A percentile compares a stretch with the other conserved stretches of the same genome.
phyloP scores from a whole-genome alignment of 495 filamentous ascomycete species.

The Trichoderma erinaceum region DNA sequence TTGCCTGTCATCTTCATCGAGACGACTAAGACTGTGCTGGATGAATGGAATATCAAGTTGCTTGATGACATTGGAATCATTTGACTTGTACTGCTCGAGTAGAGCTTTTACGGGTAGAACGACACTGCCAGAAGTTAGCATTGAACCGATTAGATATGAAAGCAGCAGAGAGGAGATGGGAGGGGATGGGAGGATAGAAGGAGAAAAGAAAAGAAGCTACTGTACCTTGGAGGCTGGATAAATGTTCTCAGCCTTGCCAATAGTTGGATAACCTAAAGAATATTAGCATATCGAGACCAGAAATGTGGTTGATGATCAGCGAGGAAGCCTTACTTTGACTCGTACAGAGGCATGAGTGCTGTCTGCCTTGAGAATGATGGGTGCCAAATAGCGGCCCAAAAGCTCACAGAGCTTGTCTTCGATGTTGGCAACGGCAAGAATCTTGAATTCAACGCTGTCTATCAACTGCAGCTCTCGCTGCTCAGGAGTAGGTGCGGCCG shows the following conservation, averaged over 20 bases:
- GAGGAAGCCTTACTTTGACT: slow-evolving; percentile 55
- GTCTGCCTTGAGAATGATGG: slow-evolving; percentile 75
- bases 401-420: slow-evolving; percentile 72
- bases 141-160: slow-evolving; percentile 14
- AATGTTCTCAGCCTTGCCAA: slow-evolving; percentile 57
- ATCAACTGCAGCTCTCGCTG: slow-evolving; percentile 76
- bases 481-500: slow-evolving; percentile 40
- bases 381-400: slow-evolving; percentile 70
- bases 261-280: slow-evolving; percentile 53
- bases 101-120: slow-evolving; percentile 77
- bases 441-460: slow-evolving; percentile 83
- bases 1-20: slow-evolving; percentile 43
- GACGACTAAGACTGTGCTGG: slow-evolving; percentile 73
- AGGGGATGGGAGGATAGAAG: neutral
- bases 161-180: no score
- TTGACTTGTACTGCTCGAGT: slow-evolving; percentile 84
- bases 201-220: neutral
- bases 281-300: neutral
- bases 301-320: neutral
- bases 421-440: slow-evolving; percentile 73
- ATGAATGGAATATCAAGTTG: slow-evolving; percentile 88
- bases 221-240: slow-evolving; percentile 36
- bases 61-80: slow-evolving; percentile 60
- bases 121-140: slow-evolving; percentile 43
- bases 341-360: slow-evolving; percentile 76